Conservation (phyloP, 2,329 filamentous ascomycete species). For the Ceratocystis destructans region DNA sequence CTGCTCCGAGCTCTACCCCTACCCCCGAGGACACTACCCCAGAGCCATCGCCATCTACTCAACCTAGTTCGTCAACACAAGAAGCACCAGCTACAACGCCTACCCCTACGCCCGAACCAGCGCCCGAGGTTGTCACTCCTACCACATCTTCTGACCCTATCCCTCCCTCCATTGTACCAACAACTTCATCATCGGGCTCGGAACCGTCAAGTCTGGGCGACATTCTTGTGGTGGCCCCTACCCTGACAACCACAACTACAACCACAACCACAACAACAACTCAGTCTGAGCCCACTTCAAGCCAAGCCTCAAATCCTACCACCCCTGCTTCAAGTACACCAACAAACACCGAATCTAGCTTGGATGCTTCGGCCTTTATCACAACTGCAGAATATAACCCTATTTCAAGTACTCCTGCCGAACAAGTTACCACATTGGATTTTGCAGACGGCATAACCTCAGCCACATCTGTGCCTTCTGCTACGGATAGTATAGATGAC, state of each 20-base stretch:
- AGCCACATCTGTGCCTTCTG: not conserved
- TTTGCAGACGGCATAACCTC: conserved; percentile 10
- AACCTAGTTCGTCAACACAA: conserved; percentile 15
- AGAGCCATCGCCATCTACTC: conserved; percentile 14
- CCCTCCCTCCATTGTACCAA: not conserved
- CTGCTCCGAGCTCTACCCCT: conserved; percentile 20
- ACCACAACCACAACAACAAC: not conserved
- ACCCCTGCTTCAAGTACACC: not conserved
- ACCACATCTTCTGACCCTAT: not conserved
- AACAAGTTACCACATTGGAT: conserved; percentile 7
- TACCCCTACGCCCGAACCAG: conserved; percentile 17
- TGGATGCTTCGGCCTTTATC: not conserved
- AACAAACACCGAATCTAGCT: not conserved
- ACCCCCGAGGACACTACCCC: conserved; percentile 19
- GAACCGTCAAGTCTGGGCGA: not conserved
- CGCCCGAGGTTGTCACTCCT: not conserved
- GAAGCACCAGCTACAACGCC: not conserved
- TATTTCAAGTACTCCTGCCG: conserved; percentile 7
- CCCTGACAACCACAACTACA: not conserved
- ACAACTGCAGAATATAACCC: not conserved
- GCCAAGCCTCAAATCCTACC: not conserved
- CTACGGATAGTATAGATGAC: not conserved
- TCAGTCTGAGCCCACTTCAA: not conserved
- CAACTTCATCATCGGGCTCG: conserved; percentile 3
- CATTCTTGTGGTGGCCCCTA: not conserved